phyloP scores from a whole-genome alignment of 441 rosid species.

The Isatis lusitanica region DNA sequence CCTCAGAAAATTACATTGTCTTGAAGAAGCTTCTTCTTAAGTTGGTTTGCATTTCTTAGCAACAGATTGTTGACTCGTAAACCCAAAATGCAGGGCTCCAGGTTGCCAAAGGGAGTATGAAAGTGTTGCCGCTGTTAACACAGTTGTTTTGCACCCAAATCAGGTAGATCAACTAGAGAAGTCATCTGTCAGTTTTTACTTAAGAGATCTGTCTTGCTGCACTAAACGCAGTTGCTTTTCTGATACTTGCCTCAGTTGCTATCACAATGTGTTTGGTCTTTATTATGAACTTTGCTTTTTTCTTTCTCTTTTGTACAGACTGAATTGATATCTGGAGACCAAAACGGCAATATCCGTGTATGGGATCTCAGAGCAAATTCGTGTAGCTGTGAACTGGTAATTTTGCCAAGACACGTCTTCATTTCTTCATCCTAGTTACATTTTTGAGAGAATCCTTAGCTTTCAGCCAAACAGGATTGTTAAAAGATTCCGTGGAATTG shows the following conservation, averaged over 20 bases:
- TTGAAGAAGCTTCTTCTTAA: not conserved
- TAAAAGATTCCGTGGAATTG: not conserved
- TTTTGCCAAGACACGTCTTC: not conserved
- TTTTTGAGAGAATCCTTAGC: not conserved
- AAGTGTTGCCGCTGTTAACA: slow-evolving; percentile 90
- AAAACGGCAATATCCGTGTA: slow-evolving; percentile 88
- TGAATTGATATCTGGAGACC: slow-evolving; percentile 94
- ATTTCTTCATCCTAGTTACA: not conserved
- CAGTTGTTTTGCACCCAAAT: slow-evolving; percentile 93
- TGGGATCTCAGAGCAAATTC: slow-evolving; percentile 96
- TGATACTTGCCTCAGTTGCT: not conserved
- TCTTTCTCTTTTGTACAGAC: slow-evolving; percentile 48
- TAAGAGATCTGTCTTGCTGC: not conserved
- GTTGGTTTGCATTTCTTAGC: not conserved
- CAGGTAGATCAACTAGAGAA: slow-evolving; percentile 51
- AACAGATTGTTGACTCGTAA: not conserved
- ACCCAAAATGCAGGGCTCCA: slow-evolving; percentile 68
- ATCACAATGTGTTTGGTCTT: not conserved
- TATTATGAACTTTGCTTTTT: not conserved
- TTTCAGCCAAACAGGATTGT: not conserved
- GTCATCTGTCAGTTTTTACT: not conserved
- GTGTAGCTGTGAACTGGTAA: slow-evolving; percentile 91
- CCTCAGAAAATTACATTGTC: not conserved
- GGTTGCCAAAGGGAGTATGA: slow-evolving; percentile 97
- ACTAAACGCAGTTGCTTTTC: not conserved